Evolutionary conservation across 2,329 filamentous ascomycete species (phyloP).

Genomic region (Allantophomopsis cytisporea): DNA sequence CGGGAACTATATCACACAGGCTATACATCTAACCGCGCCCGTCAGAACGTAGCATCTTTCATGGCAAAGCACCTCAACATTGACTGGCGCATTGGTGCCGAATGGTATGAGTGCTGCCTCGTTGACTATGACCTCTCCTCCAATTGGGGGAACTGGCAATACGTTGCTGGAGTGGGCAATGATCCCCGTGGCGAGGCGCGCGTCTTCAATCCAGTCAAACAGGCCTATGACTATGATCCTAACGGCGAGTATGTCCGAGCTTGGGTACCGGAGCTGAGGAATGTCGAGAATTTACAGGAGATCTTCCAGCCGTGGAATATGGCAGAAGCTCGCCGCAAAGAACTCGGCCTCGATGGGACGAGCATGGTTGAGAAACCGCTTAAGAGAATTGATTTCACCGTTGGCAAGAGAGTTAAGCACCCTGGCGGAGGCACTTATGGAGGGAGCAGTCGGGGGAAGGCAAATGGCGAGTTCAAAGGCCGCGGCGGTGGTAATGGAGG

Average conservation of each 20-base stretch:
- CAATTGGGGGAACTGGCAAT: slow-evolving; percentile 80
- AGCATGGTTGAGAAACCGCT: slow-evolving; percentile 56
- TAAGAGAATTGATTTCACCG: slow-evolving; percentile 48
- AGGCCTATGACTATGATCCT: slow-evolving; percentile 64
- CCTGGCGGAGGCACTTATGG: slow-evolving; percentile 1
- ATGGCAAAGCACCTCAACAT: slow-evolving; percentile 59
- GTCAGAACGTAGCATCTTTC: slow-evolving; percentile 67
- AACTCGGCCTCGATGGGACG: slow-evolving; percentile 38
- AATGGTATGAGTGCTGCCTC: slow-evolving; percentile 68
- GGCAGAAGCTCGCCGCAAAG: slow-evolving; percentile 38
- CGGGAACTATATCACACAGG: slow-evolving; percentile 63
- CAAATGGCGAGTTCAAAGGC: background rate
- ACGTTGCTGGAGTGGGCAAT: slow-evolving; percentile 67
- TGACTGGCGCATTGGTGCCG: slow-evolving; percentile 70
- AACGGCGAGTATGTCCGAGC: slow-evolving; percentile 55
- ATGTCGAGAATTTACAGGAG: slow-evolving; percentile 22
- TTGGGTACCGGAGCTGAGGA: slow-evolving; percentile 57
- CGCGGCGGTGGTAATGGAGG: background rate
- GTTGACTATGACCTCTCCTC: slow-evolving; percentile 64
- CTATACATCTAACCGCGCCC: slow-evolving; percentile 63
- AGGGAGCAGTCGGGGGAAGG: background rate
- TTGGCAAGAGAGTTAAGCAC: slow-evolving; percentile 21
- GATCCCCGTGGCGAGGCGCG: slow-evolving; percentile 55
- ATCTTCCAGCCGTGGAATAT: slow-evolving; percentile 62
- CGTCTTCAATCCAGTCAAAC: slow-evolving; percentile 75